phyloP scores from a whole-genome alignment of 352 stramenopile genomes.

The Globisporangium megalacanthum region DNA sequence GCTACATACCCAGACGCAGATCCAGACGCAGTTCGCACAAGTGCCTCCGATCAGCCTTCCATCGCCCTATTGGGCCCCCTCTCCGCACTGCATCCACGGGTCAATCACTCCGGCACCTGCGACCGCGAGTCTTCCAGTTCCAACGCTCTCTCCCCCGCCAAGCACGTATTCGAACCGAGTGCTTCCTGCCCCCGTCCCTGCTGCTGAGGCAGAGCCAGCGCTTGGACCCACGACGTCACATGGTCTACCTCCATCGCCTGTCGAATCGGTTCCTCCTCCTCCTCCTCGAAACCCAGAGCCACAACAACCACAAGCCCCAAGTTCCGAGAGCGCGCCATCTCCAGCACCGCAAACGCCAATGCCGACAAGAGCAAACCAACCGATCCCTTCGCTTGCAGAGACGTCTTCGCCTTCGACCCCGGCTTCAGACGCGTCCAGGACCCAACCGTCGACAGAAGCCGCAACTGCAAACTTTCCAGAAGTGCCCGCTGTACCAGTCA shows the following conservation, averaged over 20 bases:
- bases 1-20: constrained; percentile 30
- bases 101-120: neutral
- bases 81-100: constrained; percentile 1
- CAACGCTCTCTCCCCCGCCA: neutral
- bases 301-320: no score
- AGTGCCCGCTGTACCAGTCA: neutral
- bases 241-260: no score
- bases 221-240: neutral
- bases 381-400: neutral
- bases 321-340: no score
- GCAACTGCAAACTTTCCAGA: no score
- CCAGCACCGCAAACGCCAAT: neutral
- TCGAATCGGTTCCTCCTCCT: no score
- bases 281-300: no score
- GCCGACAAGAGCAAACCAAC: neutral
- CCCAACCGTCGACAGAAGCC: no score
- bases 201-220: neutral
- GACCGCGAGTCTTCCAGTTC: neutral
- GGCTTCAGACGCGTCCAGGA: neutral
- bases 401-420: neutral
- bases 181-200: neutral
- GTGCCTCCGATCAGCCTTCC: neutral
- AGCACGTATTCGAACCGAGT: neutral
- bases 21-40: constrained; percentile 17
- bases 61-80: constrained; percentile 8